These are phyloP conservation scores for Podaxis carcinomalis DNA, from an alignment of 768 basidiomycete species.

Conservation along the genomic window DNA sequence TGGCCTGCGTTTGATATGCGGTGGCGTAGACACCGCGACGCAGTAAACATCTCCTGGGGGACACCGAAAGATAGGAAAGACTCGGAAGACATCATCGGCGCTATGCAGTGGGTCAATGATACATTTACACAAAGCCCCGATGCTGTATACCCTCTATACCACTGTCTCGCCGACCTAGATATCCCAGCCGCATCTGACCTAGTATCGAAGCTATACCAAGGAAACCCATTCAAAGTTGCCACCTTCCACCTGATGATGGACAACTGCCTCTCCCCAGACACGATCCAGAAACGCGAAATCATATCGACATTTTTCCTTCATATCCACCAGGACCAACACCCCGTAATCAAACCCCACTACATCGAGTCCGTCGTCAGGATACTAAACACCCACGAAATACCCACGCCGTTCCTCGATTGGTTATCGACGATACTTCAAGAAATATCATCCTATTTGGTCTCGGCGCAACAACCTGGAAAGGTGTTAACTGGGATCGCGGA, in stretches of 20 bases:
- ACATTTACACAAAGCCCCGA: conserved; percentile 25
- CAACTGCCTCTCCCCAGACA: conserved; percentile 23
- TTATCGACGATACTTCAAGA: conserved; percentile 25
- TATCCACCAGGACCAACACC: conserved; percentile 22
- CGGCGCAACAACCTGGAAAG: conserved; percentile 1
- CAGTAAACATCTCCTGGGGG: conserved; percentile 21
- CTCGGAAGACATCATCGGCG: conserved; percentile 22
- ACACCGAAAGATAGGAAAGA: conserved; percentile 17
- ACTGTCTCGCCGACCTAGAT: conserved; percentile 21
- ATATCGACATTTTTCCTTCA: conserved; percentile 26
- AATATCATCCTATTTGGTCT: conserved; percentile 13
- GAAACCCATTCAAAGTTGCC: conserved; percentile 15
- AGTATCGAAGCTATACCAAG: conserved; percentile 17
- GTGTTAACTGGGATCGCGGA: conserved; percentile 10
- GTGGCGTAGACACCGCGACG: conserved; percentile 25
- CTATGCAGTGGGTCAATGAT: conserved; percentile 24
- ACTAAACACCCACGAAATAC: conserved; percentile 27
- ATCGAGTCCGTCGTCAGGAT: conserved; percentile 26
- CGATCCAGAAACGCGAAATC: conserved; percentile 26
- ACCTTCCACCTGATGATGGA: conserved; percentile 27
- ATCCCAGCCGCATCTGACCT: conserved; percentile 18
- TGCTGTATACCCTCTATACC: conserved; percentile 23
- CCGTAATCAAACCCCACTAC: conserved; percentile 19
- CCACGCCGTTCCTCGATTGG: conserved; percentile 27
- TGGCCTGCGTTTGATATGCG: conserved; percentile 28